Evolutionary conservation across 1,284 basidiomycete genomes (phyloP), one percentile per base, ranked within the genome.

Genomic region (Erythrobasidium hasegawianum): DNA sequence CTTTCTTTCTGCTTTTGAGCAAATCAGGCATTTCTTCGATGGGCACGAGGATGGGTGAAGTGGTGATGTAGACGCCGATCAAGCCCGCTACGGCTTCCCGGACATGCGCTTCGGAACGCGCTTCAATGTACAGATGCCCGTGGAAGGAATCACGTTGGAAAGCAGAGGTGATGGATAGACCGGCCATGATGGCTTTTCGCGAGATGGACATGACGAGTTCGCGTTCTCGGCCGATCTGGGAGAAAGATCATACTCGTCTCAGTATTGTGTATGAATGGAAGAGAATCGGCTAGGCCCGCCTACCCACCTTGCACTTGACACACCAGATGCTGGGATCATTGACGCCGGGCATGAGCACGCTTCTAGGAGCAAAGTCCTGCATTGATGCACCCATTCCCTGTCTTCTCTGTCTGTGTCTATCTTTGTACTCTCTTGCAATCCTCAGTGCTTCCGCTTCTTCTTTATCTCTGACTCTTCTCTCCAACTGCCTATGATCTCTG

Each of bases 21-120:
- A 98, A 81, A 70, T 90, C 92, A 5, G 94, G 91, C 95, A 98
- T 98, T 81, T 99, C 95, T 72, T 97, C 91, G 70, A 97, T 94
- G 8, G 94, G 94, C 0, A 98, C 92, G 43, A 97, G 84, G 45
- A 85, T 83, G 2, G 70, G 69, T 71, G 73, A 72, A 26, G 50
- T 68, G 39, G 84, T 85, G 40, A 85, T 82, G 78, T 93, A 98
- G 59, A 95, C 86, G 61, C 94, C 95, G 59, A 97, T 90, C 49
- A 98, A 86, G 38, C 94, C 95, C 64, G 86, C 83, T 75, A 90
- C 85, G 1, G 94, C 93, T 57, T 88, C 84, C 71, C 83, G 84
- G 67, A 97, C 95, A 73, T 93, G 86, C 67, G 90, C 87, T 27
- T 90, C 85, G 70, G 87, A 87, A 54, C 89, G 85, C 5, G 95